Base-by-base conservation (phyloP, 441 rosid genomes). In the Gossypium schwendimanii region DNA sequence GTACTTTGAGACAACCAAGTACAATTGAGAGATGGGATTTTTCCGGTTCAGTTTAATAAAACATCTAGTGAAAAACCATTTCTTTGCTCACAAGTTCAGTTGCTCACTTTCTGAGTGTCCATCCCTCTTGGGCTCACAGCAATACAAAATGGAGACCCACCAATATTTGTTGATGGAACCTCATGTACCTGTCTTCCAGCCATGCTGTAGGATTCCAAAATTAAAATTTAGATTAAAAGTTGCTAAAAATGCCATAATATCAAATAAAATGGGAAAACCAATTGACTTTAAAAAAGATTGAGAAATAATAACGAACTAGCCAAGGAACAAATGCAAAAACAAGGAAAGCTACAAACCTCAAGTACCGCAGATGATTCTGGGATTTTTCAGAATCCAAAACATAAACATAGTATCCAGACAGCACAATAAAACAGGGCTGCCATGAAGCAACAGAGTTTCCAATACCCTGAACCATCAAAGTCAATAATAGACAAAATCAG, bases 391-490 rank as follows among this genome's bases (percentile, higher is more conserved):
- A 91, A 82, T 96, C 97, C 82, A 88, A 84, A 75, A 87, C 84
- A 84, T 96, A 92, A 47, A 96, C 87, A 85, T 90, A 86, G 49
- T 83, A 80, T 80, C 99, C 97, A 79, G 97, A 96, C 76, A 93
- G 81, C 65, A 87, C 89, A 80, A 96, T 88, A 87, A 83, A 93
- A 83, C 99, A 93, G 45, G 90, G 85, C 77, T 96, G 97, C 99
- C 98, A 96, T 47, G 90, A 83, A 75, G 99, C 96, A 81, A 91
- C 80, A 24, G 97, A 88, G 81, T 93, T 89, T 63, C 97, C 99
- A 81, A 96, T 91, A 67, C 99, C 99, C 99, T 96, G 80, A 78
- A 77, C 55, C 68, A 78, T 57, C 61, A 77, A 61, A 81, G 70
- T 63, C 14, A 72, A 75, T 44, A 64, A 41, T 64, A 36, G 44